Percentiles rank a stretch among this genome's conserved stretches.
These are phyloP conservation scores for Cadophora gregata DNA, from an alignment of 2,329 filamentous ascomycete genomes.

Conservation along the genomic window DNA sequence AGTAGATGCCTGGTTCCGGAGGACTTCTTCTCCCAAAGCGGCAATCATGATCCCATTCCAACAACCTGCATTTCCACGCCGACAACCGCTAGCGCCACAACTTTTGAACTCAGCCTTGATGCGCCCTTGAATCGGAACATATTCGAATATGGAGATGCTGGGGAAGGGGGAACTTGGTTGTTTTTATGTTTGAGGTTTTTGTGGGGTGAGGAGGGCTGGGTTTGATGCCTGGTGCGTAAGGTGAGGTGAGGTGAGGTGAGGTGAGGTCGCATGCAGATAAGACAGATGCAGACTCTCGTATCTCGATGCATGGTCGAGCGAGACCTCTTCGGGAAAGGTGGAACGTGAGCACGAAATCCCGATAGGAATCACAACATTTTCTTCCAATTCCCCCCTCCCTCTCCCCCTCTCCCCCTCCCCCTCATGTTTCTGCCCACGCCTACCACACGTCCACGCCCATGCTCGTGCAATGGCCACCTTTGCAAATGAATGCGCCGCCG, in stretches of 20 bases:
- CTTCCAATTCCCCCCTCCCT: no score
- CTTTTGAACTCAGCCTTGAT: constrained; percentile 39
- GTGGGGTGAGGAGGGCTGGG: no score
- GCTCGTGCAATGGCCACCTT: not conserved
- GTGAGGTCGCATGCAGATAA: not conserved
- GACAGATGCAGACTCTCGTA: no score
- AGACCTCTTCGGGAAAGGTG: constrained; percentile 13
- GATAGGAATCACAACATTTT: constrained; percentile 10
- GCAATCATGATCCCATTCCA: constrained; percentile 35
- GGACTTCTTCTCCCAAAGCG: constrained; percentile 32
- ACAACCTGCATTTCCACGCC: constrained; percentile 29
- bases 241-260: no score
- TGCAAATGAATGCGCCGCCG: not conserved
- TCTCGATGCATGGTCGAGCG: constrained; percentile 13
- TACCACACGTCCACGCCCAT: not conserved
- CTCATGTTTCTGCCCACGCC: constrained; percentile 1
- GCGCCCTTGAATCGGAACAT: not conserved
- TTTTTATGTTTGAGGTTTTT: constrained; percentile 18
- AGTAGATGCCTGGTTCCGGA: constrained; percentile 32
- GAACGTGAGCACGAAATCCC: constrained; percentile 24
- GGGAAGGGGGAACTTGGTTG: not conserved
- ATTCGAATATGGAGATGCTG: constrained; percentile 24
- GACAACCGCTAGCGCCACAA: constrained; percentile 33
- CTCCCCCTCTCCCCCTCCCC: not conserved
- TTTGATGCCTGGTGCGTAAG: constrained; percentile 24